Conservation (phyloP, 2,329 filamentous ascomycete species). For the Pseudohalonectria lignicola region DNA sequence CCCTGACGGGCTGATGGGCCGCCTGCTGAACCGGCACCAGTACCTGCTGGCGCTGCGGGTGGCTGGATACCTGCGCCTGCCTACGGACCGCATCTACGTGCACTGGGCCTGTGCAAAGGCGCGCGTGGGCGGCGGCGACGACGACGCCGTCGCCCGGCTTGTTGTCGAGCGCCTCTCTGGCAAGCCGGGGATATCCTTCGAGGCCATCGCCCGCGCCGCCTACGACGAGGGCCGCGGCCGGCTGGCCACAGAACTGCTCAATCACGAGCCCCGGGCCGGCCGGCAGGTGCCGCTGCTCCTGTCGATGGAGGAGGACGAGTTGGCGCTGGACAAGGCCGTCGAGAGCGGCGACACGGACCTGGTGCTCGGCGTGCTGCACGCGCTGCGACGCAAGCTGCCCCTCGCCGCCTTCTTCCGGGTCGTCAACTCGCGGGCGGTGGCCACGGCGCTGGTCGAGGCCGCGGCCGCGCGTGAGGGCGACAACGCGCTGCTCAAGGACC, state of each 20-base stretch:
- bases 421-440: conserved; percentile 75
- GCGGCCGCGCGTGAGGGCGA: conserved; percentile 59
- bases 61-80: conserved; percentile 75
- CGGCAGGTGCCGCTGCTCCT: conserved; percentile 89
- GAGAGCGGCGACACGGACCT: conserved; percentile 93
- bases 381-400: conserved; percentile 82
- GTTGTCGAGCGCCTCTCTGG: conserved; percentile 81
- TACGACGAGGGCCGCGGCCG: conserved; percentile 86
- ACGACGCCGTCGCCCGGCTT: conserved; percentile 74
- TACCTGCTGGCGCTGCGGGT: conserved; percentile 85
- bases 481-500: conserved; percentile 78
- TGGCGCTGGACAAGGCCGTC: conserved; percentile 92
- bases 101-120: conserved; percentile 97
- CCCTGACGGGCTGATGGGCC: conserved; percentile 74
- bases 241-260: conserved; percentile 83
- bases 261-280: conserved; percentile 90
- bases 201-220: conserved; percentile 82
- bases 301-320: conserved; percentile 90
- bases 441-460: conserved; percentile 81
- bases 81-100: conserved; percentile 84
- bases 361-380: conserved; percentile 77
- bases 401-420: conserved; percentile 86
- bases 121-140: conserved; percentile 70
- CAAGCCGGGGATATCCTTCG: conserved; percentile 89
- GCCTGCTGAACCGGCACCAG: conserved; percentile 80